Conservation (phyloP, 1,284 basidiomycete species). For the Naganishia sp. region DNA sequence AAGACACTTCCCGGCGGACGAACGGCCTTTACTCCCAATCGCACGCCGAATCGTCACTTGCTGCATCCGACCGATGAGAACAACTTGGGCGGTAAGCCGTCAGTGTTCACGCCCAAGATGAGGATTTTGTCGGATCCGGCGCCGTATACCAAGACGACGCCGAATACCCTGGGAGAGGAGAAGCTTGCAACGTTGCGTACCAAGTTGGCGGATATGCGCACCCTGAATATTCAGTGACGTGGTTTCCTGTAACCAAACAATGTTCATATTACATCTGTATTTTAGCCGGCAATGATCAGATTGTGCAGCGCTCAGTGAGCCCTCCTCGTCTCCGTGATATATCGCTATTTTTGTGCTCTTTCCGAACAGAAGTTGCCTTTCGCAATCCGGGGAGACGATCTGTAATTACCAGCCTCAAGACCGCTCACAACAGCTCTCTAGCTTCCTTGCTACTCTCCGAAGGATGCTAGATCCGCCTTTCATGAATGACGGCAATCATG, state of each 20-base stretch:
- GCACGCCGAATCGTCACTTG: constrained; percentile 24
- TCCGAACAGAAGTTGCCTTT: no score
- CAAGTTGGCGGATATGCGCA: constrained; percentile 25
- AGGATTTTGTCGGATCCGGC: constrained; percentile 25
- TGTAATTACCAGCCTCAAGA: no score
- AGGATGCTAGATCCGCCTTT: no score
- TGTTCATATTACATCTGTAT: not conserved
- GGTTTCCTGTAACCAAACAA: no score
- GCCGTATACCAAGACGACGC: constrained; percentile 13
- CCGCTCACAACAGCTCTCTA: no score
- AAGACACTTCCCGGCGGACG: constrained; percentile 22
- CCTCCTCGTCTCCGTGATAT: no score
- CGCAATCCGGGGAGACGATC: no score
- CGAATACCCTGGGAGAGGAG: constrained; percentile 15
- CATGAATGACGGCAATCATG: no score
- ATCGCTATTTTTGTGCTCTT: no score
- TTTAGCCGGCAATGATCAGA: not conserved
- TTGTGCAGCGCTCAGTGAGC: no score
- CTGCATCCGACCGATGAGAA: constrained; percentile 21
- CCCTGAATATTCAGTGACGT: constrained; percentile 8
- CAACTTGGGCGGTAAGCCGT: constrained; percentile 13
- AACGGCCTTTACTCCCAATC: constrained; percentile 19
- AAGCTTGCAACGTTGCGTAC: constrained; percentile 24
- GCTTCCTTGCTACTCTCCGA: no score
- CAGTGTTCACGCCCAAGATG: constrained; percentile 21